These are phyloP conservation scores for Tricholoma sp. DNA, from an alignment of 768 basidiomycete genomes.

Conservation along the genomic window DNA sequence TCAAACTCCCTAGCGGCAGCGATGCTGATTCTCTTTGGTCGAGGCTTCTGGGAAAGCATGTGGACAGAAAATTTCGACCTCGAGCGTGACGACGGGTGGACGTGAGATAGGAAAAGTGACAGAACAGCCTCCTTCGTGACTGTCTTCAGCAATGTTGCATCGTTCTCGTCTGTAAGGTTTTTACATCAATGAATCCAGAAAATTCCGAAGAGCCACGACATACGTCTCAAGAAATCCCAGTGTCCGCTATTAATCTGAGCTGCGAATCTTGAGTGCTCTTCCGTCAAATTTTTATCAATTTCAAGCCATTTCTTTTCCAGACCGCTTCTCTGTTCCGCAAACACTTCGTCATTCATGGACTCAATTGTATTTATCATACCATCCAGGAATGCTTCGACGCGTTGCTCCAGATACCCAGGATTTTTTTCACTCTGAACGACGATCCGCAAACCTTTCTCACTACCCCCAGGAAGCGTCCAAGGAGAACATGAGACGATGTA, in stretches of 20 bases:
- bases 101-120: constrained; percentile 58
- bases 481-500: constrained; percentile 74
- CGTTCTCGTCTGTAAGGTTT: constrained; percentile 53
- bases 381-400: constrained; percentile 85
- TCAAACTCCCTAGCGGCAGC: constrained; percentile 63
- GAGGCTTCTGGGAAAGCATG: constrained; percentile 65
- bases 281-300: constrained; percentile 80
- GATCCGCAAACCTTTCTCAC: constrained; percentile 73
- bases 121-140: constrained; percentile 76
- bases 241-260: constrained; percentile 71
- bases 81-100: constrained; percentile 62
- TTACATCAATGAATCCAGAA: constrained; percentile 4
- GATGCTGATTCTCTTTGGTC: constrained; percentile 54
- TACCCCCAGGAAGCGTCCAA: constrained; percentile 57
- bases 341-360: constrained; percentile 67
- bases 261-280: constrained; percentile 73
- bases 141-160: constrained; percentile 57
- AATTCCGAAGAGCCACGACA: constrained; percentile 23
- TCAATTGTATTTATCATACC: constrained; percentile 64
- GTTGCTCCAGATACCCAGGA: constrained; percentile 75
- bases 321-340: constrained; percentile 71
- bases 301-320: constrained; percentile 82
- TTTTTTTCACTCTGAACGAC: constrained; percentile 85
- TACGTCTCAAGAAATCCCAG: constrained; percentile 83
- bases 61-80: constrained; percentile 87